Conservation (phyloP, 352 stramenopile genomes). For the Pilasporangium apinafurcum region DNA sequence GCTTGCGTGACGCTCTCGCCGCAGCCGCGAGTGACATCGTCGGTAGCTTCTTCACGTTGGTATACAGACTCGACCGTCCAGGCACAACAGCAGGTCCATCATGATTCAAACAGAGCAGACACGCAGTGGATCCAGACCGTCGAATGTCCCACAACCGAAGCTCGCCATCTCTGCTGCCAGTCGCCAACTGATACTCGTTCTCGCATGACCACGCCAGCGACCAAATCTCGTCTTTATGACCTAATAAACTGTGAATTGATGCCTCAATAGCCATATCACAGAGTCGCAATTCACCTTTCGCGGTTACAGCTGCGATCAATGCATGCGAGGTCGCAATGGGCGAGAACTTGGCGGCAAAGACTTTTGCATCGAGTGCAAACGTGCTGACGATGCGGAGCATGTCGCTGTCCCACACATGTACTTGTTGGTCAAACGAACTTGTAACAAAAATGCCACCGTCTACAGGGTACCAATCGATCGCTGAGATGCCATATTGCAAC, state of each 20-base stretch:
- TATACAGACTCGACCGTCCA: slow-evolving; percentile 40
- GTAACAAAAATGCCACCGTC: slow-evolving; percentile 80
- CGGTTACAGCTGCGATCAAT: slow-evolving; percentile 61
- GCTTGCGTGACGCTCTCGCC: slow-evolving; percentile 14
- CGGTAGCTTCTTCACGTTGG: slow-evolving; percentile 31
- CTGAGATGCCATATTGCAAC: slow-evolving; percentile 58
- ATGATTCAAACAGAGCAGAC: slow-evolving; percentile 74
- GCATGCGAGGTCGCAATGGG: slow-evolving; percentile 38
- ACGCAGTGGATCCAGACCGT: slow-evolving; percentile 73
- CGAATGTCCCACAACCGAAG: slow-evolving; percentile 87
- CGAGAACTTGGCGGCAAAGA: slow-evolving; percentile 68
- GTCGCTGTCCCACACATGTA: slow-evolving; percentile 77
- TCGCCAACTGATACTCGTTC: slow-evolving; percentile 69
- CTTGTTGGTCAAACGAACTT: slow-evolving; percentile 56
- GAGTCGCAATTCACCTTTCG: slow-evolving; percentile 57
- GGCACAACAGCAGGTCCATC: slow-evolving; percentile 46
- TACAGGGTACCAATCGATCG: slow-evolving; percentile 84
- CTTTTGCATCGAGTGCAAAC: slow-evolving; percentile 53
- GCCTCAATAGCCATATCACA: slow-evolving; percentile 69
- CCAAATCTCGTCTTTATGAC: slow-evolving; percentile 75
- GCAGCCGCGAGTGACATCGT: slow-evolving; percentile 22
- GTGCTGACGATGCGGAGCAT: slow-evolving; percentile 53
- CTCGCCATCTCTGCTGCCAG: slow-evolving; percentile 49
- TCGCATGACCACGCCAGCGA: slow-evolving; percentile 63
- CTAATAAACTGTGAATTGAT: slow-evolving; percentile 60